Conservation (phyloP, 1,284 basidiomycete genomes). For the Meira miltonrushii region DNA sequence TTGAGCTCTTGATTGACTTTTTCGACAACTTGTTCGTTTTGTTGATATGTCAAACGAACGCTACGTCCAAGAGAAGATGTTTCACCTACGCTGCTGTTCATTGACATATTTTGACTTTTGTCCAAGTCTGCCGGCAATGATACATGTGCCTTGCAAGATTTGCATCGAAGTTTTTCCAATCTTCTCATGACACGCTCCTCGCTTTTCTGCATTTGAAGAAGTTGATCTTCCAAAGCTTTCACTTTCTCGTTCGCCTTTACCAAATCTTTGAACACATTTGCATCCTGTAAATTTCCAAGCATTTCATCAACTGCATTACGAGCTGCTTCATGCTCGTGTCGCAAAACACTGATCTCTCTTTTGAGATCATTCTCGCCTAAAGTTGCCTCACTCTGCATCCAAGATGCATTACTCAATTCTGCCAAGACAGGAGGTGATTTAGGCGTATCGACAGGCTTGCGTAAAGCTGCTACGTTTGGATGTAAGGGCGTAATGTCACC, state of each 20-base stretch:
- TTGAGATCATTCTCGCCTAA: conserved; percentile 20
- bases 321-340: conserved; percentile 26
- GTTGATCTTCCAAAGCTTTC: neutral
- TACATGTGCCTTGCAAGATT: neutral
- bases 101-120: neutral
- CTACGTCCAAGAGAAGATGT: neutral
- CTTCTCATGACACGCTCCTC: neutral
- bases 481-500: conserved; percentile 6
- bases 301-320: conserved; percentile 37
- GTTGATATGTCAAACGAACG: neutral
- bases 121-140: neutral
- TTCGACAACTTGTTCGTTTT: conserved; percentile 4
- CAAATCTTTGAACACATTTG: neutral
- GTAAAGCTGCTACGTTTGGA: neutral
- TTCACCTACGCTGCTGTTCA: neutral
- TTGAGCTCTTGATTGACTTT: conserved; percentile 23
- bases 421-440: conserved; percentile 5
- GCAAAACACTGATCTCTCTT: conserved; percentile 13
- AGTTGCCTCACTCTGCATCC: conserved; percentile 31
- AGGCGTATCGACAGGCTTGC: conserved; percentile 11
- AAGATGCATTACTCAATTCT: conserved; percentile 12
- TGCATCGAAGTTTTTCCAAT: conserved; percentile 3
- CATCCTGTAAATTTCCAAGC: conserved; percentile 22
- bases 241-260: neutral
- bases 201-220: too few relatives aligned